These are phyloP conservation scores for Metschnikowia peoriensis DNA, from an alignment of 805 yeast species.

Conservation along the genomic window DNA sequence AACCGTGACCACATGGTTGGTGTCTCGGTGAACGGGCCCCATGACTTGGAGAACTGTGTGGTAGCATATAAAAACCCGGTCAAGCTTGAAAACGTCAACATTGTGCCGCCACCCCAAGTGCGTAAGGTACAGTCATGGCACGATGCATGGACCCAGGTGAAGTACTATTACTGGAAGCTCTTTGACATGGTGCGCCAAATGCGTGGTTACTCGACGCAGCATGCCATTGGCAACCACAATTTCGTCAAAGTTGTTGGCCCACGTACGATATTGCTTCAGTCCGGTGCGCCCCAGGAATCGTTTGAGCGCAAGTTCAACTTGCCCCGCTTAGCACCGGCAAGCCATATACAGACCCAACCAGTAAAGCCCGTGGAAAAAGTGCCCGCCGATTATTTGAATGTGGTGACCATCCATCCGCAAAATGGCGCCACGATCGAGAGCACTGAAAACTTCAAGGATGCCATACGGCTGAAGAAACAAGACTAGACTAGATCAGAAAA, in stretches of 20 bases:
- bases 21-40: conserved; percentile 47
- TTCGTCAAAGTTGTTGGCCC: conserved; percentile 57
- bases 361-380: conserved; percentile 14
- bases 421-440: conserved; percentile 42
- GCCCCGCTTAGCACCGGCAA: conserved; percentile 12
- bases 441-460: conserved; percentile 39
- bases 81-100: conserved; percentile 3
- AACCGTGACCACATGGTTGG: conserved; percentile 49
- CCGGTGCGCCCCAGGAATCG: conserved; percentile 30
- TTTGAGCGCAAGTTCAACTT: conserved; percentile 12
- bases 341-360: conserved; percentile 9
- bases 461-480: conserved; percentile 19
- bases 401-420: conserved; percentile 43
- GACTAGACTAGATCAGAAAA: neutral
- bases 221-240: conserved; percentile 28
- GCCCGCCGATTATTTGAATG: conserved; percentile 47
- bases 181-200: conserved; percentile 2
- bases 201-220: conserved; percentile 7
- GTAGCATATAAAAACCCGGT: conserved; percentile 20
- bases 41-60: conserved; percentile 43
- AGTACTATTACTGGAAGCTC: conserved; percentile 15
- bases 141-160: conserved; percentile 10
- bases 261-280: conserved; percentile 47
- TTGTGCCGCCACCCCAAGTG: conserved; percentile 15
- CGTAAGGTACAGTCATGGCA: conserved; percentile 8